Percentiles rank a stretch among this genome's conserved stretches.
Conservation (phyloP, 164 flowering plant species). For the Umbilicus rupestris region DNA sequence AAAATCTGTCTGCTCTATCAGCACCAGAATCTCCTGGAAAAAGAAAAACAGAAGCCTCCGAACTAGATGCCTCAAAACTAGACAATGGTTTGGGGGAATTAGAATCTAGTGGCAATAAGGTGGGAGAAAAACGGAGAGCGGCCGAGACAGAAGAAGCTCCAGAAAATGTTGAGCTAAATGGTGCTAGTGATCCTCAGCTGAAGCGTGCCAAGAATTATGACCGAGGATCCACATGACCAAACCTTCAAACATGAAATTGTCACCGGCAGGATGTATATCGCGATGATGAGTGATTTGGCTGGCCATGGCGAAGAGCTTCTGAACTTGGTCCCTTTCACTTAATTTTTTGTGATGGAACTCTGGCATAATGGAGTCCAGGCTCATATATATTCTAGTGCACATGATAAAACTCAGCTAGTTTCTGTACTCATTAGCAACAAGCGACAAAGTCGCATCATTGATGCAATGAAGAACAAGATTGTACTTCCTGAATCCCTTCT, state of each 20-base stretch:
- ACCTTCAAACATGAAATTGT: background rate
- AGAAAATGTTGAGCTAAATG: background rate
- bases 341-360: background rate
- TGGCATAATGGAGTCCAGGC: background rate
- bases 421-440: no score
- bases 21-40: conserved; percentile 19
- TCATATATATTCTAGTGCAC: background rate
- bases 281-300: background rate
- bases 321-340: background rate
- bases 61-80: background rate
- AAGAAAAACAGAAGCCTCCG: conserved; percentile 4
- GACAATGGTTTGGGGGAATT: background rate
- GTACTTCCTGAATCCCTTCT: no score
- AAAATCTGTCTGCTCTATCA: conserved; percentile 21
- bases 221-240: background rate
- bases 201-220: conserved; percentile 8
- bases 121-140: background rate
- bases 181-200: background rate
- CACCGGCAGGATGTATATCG: background rate
- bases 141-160: background rate
- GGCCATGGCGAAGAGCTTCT: background rate
- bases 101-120: background rate
- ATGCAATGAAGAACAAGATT: no score
- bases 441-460: no score
- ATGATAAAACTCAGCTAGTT: no score